Evolutionary conservation across 305 asterid genomes (phyloP), one percentile per base, ranked within the genome.

Genomic region (Caryopteris hybrid): DNA sequence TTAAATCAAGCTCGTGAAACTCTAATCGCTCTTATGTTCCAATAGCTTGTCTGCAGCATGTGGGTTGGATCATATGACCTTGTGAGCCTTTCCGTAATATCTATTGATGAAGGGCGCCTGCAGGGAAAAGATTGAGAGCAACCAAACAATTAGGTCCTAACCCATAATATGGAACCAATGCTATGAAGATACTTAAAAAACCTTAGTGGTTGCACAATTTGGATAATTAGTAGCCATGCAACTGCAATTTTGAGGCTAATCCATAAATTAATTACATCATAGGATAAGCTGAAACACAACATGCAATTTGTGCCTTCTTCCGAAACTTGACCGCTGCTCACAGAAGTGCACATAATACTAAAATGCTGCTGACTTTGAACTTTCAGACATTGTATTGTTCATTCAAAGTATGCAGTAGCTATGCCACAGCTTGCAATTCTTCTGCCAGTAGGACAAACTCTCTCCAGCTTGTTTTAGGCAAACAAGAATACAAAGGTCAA

Each of bases 101-200:
- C 96, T 85, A 80, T 88, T 91, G 72, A 88, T 91, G 74, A 83
- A 91, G 48, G 78, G 74, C 52, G 97, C 60, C 97, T 91, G 88
- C 81, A 46, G 46, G 25, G 18, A 14, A 21, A 52, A 33, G 59
- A 6, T 3, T 10, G 47, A 58, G 42, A 59, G 16, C 61, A 47
- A 59, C 61, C 6, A 48, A 23, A 41, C 20, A n/a, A 13, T 53
- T 16, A 39, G 56, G 14, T 60, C 17, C 17, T 5, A 47, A 6
- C 7, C 25, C n/a, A 25, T 14, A 47, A 34, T 3, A 29, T 18
- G 17, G 27, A n/a, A 62, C 56, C 29, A 12, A 39, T 6, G 5
- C 12, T 4, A 47, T 10, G 59, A 48, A 10, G 47, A 14, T 4
- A n/a, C n/a, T n/a, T n/a, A 8, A 12, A 6, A 61, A 5, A 42